Base-by-base conservation (phyloP, 2,329 filamentous ascomycete genomes). In the Neoascochyta sp. region DNA sequence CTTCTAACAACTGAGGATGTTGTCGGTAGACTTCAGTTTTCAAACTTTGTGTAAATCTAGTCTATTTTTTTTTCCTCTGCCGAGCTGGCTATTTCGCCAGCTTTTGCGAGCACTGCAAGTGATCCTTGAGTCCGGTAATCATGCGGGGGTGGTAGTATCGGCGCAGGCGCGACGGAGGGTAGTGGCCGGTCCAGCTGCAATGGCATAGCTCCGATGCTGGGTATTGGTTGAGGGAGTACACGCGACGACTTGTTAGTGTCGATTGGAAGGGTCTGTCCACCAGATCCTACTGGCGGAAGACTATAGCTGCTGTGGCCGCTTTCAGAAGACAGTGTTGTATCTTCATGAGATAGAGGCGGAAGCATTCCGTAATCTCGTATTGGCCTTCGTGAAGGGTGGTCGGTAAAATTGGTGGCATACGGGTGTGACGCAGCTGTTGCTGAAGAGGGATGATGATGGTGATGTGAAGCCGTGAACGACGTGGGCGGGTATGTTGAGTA, bases 271-370 rank as follows among this genome's bases (percentile, higher is more conserved):
- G 35, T 27, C 10, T 46, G 33, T 22, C 29, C 33, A 13, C 37
- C 35, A 19, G 42, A 45, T 11, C 27, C 16, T 5, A 39, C 21
- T 9, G 35, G 30, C 8, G 40, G 32, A n/a, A 40, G 29, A 14
- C 41, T 45, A 22, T 47, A 47, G 5, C 40, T 42, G 27, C 43
- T 54, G 12, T 53, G 47, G 4, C 51, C 47, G 21, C 60, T 63
- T 27, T 64, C 58, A 1, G 62, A 65, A n/a, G 63, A 66, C 21
- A 62, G 32, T 1, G 55, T 63, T 3, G 62, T 64, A 22, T 65
- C 62, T 27, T 64, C 60, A 20, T 59, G 62, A n/a, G 51, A 51
- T 18, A 66, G 50, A 9, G 50, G 43, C 12, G 63, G 63, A 7
- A 62, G 45, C 14, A 49, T 45, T 11, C 43, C 22, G 5, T 47